Percentiles rank a stretch among this genome's conserved stretches.
phyloP scores from a whole-genome alignment of 23 red algal genomes.

The Chondrus crispus region DNA sequence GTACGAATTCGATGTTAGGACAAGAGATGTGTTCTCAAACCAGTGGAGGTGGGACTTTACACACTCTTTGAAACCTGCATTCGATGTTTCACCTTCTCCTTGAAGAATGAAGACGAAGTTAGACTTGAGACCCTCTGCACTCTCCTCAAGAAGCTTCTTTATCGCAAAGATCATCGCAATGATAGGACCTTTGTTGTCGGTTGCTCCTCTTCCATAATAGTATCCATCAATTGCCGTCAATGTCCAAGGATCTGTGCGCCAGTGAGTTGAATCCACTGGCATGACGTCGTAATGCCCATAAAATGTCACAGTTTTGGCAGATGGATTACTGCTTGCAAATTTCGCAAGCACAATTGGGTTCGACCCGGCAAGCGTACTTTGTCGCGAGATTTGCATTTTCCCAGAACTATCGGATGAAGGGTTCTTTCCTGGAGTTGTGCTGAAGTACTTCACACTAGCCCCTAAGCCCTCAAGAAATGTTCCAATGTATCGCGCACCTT shows the following conservation, averaged over 20 bases:
- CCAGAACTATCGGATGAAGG: neutral
- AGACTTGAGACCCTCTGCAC: conserved; percentile 24
- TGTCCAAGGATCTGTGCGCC: conserved; percentile 76
- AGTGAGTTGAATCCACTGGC: conserved; percentile 67
- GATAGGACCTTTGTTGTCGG: conserved; percentile 97
- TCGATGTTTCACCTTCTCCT: conserved; percentile 76
- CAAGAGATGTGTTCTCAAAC: conserved; percentile 63
- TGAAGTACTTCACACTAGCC: conserved; percentile 46
- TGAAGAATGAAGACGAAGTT: conserved; percentile 85
- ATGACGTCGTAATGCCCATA: conserved; percentile 97
- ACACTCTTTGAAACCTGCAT: conserved; percentile 68
- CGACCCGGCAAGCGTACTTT: neutral
- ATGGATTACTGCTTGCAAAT: conserved; percentile 29
- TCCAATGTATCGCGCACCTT: conserved; percentile 62
- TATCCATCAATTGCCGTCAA: conserved; percentile 76
- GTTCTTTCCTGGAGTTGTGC: neutral
- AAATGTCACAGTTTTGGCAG: conserved; percentile 70
- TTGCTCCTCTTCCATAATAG: conserved; percentile 85
- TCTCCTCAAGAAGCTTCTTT: conserved; percentile 54
- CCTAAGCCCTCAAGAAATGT: conserved; percentile 57
- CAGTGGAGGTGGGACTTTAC: conserved; percentile 44
- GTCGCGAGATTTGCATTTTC: neutral
- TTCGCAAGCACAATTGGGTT: conserved; percentile 68
- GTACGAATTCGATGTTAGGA: conserved; percentile 70
- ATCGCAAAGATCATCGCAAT: conserved; percentile 81